Evolutionary conservation across 805 yeast species (phyloP).

Genomic region (Starmerella stigmatis): DNA sequence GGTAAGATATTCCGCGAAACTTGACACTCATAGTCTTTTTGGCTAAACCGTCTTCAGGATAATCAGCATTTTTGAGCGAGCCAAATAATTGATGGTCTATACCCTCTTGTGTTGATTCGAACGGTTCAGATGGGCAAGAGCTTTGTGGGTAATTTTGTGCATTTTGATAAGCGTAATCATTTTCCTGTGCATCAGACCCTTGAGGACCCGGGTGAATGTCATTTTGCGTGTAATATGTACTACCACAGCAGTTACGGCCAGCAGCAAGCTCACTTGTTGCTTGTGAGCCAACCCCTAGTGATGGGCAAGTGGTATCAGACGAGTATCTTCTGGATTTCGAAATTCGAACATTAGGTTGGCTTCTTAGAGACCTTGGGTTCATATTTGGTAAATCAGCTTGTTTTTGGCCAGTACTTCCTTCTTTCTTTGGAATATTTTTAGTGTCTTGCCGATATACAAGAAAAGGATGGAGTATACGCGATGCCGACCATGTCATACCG

Average conservation of each 20-base stretch:
- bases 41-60: slow-evolving; percentile 61
- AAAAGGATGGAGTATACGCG: slow-evolving; percentile 76
- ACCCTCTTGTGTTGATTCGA: not conserved
- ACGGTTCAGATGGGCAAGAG: no score
- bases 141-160: not conserved
- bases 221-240: not conserved
- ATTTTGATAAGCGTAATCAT: not conserved
- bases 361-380: no score
- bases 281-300: no score
- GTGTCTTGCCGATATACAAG: slow-evolving; percentile 65
- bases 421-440: slow-evolving; percentile 25
- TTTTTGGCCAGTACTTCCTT: slow-evolving; percentile 22
- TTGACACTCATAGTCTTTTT: slow-evolving; percentile 67
- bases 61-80: slow-evolving; percentile 50
- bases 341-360: no score
- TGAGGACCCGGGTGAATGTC: not conserved
- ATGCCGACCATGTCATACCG: slow-evolving; percentile 90
- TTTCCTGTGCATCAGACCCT: not conserved
- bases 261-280: not conserved
- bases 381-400: no score
- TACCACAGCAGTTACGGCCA: not conserved
- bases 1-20: slow-evolving; percentile 32
- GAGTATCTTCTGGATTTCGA: no score
- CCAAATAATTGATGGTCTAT: slow-evolving; percentile 36
- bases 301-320: no score